Base-by-base conservation (phyloP, 2,329 filamentous ascomycete species). In the Penicillium sp. region DNA sequence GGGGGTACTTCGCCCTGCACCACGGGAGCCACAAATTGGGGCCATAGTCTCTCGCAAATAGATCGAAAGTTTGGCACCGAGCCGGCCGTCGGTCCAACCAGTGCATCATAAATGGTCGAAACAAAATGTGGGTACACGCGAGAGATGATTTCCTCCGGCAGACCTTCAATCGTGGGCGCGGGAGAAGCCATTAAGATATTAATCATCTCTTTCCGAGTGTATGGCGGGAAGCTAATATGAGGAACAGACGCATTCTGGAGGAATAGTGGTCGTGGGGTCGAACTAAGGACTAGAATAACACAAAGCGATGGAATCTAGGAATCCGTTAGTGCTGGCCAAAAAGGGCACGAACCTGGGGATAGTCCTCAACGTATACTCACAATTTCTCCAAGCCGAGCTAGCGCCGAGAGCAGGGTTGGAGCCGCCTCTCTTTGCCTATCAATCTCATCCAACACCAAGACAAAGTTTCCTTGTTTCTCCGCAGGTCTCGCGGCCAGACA, bases 391-490 rank as follows among this genome's bases (percentile, higher is more conserved):
- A 99, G 74, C 59, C 93, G 84, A 22, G 90, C 90, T 60, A 99
- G 77, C 13, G 90, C 92, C 31, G 93, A 87, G 4, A 96, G 77
- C 14, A 98, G 76, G 1, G 91, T 96, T 3, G 86, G 82, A 6
- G 90, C 86, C 6, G 89, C 86, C 69, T 98, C 93, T 67, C 89
- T 83, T 72, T 96, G 90, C 60, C 83, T 84, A 72, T 98, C 93
- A 56, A 98, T 88, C 11, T 87, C 90, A 78, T 98, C 95, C 61
- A 98, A 83, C 11, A 97, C 90, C 56, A 98, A 75, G 9, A 93
- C 87, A 65, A 96, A 92, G 62, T 88, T 86, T 62, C 79, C 79
- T 37, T 57, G 57, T 52, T 63, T 54, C 24, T 70, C 66, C 21
- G 64, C 39, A 74, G 62, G 51, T 14, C 56, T 59, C 31, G 68